Evolutionary conservation across 1,139 yeast genomes (phyloP).

Genomic region (Saccharomyces hybrid): DNA sequence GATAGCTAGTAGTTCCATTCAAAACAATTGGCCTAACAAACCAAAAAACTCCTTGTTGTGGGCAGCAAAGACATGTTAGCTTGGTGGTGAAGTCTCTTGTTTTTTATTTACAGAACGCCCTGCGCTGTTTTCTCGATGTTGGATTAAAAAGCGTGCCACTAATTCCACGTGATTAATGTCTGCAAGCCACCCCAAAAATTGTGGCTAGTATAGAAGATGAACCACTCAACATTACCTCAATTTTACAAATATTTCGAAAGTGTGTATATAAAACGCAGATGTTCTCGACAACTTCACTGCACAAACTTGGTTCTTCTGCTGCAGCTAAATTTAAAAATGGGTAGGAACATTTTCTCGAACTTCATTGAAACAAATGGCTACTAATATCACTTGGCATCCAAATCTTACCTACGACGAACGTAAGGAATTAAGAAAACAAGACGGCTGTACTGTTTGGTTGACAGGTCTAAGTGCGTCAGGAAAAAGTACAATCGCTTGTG

Average conservation of each 20-base stretch:
- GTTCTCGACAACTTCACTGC: neutral
- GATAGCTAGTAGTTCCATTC: too few species aligned
- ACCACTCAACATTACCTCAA: neutral
- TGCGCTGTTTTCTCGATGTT: neutral
- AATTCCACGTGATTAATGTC: neutral
- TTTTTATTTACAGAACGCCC: neutral
- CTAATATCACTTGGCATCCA: slow-evolving; percentile 93
- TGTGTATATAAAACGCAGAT: neutral
- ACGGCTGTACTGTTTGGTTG: slow-evolving; percentile 88
- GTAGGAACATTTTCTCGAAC: neutral
- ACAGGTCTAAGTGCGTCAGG: slow-evolving; percentile 95
- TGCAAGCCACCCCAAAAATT: neutral
- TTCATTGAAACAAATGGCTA: slow-evolving; percentile 51
- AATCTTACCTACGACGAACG: slow-evolving; percentile 83
- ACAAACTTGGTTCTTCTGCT: neutral
- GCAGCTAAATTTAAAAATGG: neutral
- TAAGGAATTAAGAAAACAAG: slow-evolving; percentile 59
- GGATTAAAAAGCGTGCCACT: neutral
- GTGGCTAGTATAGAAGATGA: neutral
- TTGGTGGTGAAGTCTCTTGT: neutral
- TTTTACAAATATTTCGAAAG: neutral
- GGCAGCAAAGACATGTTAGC: neutral
- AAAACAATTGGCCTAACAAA: too few species aligned
- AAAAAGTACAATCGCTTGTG: slow-evolving; percentile 91
- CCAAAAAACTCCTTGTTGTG: too few species aligned